These are phyloP conservation scores for Aspergillus novofumigatus DNA, from an alignment of 2,329 filamentous ascomycete species.

Conservation along the genomic window DNA sequence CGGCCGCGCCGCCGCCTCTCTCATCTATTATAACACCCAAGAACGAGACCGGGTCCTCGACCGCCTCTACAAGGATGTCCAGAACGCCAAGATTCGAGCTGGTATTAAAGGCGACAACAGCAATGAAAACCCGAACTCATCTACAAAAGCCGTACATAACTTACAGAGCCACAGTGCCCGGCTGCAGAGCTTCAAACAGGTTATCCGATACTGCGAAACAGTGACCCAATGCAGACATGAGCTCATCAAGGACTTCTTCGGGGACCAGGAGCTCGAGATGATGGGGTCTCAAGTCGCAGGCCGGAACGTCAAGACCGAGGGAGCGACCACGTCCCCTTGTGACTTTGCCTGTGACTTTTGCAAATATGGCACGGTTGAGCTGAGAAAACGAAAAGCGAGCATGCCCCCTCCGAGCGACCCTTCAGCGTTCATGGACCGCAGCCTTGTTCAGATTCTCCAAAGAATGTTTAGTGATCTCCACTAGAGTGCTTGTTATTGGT, in stretches of 20 bases:
- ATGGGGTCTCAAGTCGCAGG: conserved; percentile 24
- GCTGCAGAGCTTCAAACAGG: conserved; percentile 59
- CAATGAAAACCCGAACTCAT: conserved; percentile 1
- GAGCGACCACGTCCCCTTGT: conserved; percentile 48
- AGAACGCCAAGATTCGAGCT: conserved; percentile 30
- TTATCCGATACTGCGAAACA: conserved; percentile 79
- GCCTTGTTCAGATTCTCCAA: conserved; percentile 11
- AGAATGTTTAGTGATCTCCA: conserved; percentile 13
- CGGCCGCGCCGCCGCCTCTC: conserved; percentile 78
- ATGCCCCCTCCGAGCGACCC: conserved; percentile 21
- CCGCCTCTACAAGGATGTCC: conserved; percentile 46
- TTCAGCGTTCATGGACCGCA: conserved; percentile 9
- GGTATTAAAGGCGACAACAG: conserved; percentile 39
- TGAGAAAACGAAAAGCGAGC: conserved; percentile 54
- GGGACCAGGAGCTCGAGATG: conserved; percentile 49
- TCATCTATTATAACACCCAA: conserved; percentile 86
- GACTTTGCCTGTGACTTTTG: conserved; percentile 76
- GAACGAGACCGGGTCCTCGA: conserved; percentile 70
- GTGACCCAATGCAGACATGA: conserved; percentile 70
- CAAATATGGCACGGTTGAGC: conserved; percentile 57
- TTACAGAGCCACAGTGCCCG: conserved; percentile 41
- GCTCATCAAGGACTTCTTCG: conserved; percentile 72
- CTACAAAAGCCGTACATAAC: conserved; percentile 33
- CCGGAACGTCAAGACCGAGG: background rate
- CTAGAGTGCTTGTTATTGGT: background rate